Base-by-base conservation (phyloP, 2,329 filamentous ascomycete genomes). In the Cordyceps fumosorosea region DNA sequence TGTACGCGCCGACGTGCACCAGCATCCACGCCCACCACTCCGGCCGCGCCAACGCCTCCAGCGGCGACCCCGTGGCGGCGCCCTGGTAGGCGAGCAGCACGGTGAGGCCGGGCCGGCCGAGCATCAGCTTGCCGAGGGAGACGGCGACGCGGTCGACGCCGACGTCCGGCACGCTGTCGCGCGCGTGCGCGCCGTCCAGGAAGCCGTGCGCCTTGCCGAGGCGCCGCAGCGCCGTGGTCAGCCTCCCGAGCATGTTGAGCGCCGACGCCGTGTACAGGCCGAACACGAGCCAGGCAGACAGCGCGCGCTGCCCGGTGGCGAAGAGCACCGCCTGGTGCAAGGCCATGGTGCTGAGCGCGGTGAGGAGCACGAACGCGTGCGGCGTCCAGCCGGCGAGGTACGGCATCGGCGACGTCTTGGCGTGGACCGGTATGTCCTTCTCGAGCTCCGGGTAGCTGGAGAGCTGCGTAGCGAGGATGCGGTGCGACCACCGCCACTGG, bases 91-190 rank as follows among this genome's bases (percentile, higher is more conserved):
- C 68, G 18, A 76, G 64, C n/a, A 71, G 70, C 18, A 73, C 67
- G 6, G 69, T 67, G 61, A 75, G 67, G 61, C 72, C 64, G 0
- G 69, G 67, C 3, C 73, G 71, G 52, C 69, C 68, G 3, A 67
- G 69, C 0, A 72, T 65, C 0, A 72, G 73, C 14, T 69, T 69
- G 18, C 71, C 53, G 3, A 75, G 67, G 0, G 72, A 74, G 1
- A 57, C 50, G 3, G 69, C 65, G 5, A 74, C 70, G 45, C 72
- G 72, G 8, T 26, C 51, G 5, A 74, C 72, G 12, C 69, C 71
- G 4, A 69, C 67, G 57, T 78, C 75, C 0, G 76, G 76, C 3
- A 78, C 72, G 4, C 73, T 71, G 60, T 77, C 76, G 40, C 76
- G 72, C 29, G 69, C 70, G 63, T 77, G 75, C 48, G 72, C 70